Percentiles rank a stretch among this genome's conserved stretches.
These are phyloP conservation scores for Saturnispora diversa DNA, from an alignment of 805 yeast species.

Conservation along the genomic window DNA sequence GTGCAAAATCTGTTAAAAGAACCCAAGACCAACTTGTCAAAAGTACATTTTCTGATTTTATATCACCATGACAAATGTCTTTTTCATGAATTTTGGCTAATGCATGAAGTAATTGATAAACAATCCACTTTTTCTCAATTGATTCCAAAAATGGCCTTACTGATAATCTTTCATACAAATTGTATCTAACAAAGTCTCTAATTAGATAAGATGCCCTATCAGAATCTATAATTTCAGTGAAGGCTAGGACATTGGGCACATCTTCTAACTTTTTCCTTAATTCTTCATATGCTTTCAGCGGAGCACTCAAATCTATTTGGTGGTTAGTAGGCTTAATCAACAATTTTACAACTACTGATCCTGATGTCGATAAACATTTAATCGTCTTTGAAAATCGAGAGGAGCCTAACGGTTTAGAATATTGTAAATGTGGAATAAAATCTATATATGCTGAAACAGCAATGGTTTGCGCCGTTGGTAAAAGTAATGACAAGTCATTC, in stretches of 20 bases:
- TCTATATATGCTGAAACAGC: conserved; percentile 86
- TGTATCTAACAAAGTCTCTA: conserved; percentile 71
- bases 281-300: conserved; percentile 27
- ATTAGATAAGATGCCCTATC: conserved; percentile 87
- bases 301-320: conserved; percentile 31
- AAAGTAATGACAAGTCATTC: conserved; percentile 62
- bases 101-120: conserved; percentile 67
- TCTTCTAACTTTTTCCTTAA: conserved; percentile 36
- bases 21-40: conserved; percentile 89
- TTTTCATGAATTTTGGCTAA: conserved; percentile 55
- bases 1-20: conserved; percentile 73
- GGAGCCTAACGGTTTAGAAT: conserved; percentile 65
- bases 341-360: conserved; percentile 69
- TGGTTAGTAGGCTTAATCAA: conserved; percentile 58
- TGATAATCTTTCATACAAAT: conserved; percentile 79
- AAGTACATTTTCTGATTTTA: conserved; percentile 82
- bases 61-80: conserved; percentile 76
- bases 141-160: conserved; percentile 80
- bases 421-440: conserved; percentile 67
- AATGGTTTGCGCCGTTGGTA: conserved; percentile 88
- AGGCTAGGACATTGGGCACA: conserved; percentile 61
- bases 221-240: conserved; percentile 69
- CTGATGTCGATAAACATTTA: conserved; percentile 66
- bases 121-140: conserved; percentile 76
- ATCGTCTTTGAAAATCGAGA: conserved; percentile 82